These are phyloP conservation scores for Zoysia pacifica DNA, from an alignment of 176 grass and related monocot genomes.

Conservation along the genomic window DNA sequence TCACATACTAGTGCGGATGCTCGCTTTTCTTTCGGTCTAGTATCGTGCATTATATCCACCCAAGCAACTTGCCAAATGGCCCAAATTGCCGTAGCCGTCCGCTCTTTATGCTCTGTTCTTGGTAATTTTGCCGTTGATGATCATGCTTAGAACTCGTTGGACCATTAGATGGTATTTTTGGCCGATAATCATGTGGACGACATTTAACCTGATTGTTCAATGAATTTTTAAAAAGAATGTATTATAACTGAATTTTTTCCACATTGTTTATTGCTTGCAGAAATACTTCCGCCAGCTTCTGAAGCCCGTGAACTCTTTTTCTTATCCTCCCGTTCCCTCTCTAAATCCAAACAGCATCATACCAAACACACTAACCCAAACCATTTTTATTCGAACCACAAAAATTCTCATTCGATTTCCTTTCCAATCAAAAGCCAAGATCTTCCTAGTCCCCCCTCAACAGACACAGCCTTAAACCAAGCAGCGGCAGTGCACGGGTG, in stretches of 20 bases:
- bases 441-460: neutral
- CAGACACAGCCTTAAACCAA: slow-evolving; percentile 1
- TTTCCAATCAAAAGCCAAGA: neutral
- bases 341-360: slow-evolving; percentile 3
- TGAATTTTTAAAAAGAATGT: neutral
- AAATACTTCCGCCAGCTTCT: slow-evolving; percentile 95
- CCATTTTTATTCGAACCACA: slow-evolving; percentile 31
- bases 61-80: slow-evolving; percentile 2
- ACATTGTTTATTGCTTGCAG: slow-evolving; percentile 36
- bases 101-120: neutral
- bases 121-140: neutral
- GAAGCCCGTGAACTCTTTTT: slow-evolving; percentile 62
- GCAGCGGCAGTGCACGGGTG: neutral
- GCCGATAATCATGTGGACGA: neutral
- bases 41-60: neutral
- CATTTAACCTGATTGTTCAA: neutral
- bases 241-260: slow-evolving; percentile 7
- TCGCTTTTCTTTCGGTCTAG: neutral
- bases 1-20: neutral
- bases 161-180: neutral
- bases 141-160: neutral
- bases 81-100: neutral
- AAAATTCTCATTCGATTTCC: neutral
- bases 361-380: slow-evolving; percentile 12
- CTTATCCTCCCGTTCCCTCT: neutral